A percentile compares a stretch with the other conserved stretches of the same genome.
phyloP scores from a whole-genome alignment of 2,329 filamentous ascomycete genomes.

The Penicillium decumbens region DNA sequence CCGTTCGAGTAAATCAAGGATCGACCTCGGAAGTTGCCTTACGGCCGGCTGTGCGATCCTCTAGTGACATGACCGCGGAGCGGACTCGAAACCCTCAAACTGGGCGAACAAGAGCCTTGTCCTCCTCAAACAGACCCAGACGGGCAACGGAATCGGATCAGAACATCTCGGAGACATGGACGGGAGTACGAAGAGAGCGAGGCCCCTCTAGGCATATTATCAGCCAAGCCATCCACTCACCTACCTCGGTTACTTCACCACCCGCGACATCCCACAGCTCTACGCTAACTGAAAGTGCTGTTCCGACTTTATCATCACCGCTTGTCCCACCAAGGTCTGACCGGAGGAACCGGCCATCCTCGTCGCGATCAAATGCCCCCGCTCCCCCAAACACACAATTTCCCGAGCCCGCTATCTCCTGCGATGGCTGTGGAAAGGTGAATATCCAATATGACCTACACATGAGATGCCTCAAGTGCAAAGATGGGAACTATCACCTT shows the following conservation, averaged over 20 bases:
- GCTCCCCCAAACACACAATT: conserved; percentile 42
- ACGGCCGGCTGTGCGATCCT: conserved; percentile 31
- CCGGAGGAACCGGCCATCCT: conserved; percentile 29
- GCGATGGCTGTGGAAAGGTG: conserved; percentile 63
- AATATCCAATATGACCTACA: conserved; percentile 83
- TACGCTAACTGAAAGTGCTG: conserved; percentile 6
- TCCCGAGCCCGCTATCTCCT: conserved; percentile 67
- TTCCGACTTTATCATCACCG: conserved; percentile 14
- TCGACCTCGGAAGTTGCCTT: conserved; percentile 35
- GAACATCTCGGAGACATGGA: conserved; percentile 24
- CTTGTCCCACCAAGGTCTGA: conserved; percentile 19
- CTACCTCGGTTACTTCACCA: conserved; percentile 15
- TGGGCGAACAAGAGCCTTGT: conserved; percentile 23
- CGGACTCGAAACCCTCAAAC: conserved; percentile 27
- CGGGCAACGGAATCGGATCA: conserved; percentile 35
- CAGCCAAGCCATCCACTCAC: conserved; percentile 25
- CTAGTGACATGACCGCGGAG: conserved; percentile 36
- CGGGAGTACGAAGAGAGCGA: conserved; percentile 23
- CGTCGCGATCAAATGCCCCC: conserved; percentile 30
- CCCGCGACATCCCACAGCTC: conserved; percentile 3
- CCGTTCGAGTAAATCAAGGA: conserved; percentile 28
- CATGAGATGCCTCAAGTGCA: conserved; percentile 72
- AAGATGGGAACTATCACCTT: conserved; percentile 67
- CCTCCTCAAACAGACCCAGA: conserved; percentile 25
- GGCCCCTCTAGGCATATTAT: conserved; percentile 18